phyloP scores from a whole-genome alignment of 2,329 filamentous ascomycete genomes.

The Stenocarpella maydis region DNA sequence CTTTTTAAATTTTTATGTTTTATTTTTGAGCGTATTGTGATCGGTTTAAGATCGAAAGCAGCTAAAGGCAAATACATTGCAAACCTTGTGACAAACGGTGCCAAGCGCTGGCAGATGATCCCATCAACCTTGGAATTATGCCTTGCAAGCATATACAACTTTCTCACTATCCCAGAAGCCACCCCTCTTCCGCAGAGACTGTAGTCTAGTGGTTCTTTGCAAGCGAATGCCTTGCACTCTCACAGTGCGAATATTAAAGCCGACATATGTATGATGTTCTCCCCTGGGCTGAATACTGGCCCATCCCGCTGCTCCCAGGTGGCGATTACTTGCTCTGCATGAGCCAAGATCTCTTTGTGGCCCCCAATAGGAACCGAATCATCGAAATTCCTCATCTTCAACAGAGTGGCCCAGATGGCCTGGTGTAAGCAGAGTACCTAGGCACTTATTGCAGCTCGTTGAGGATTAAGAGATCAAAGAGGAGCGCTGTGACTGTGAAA shows the following conservation, averaged over 20 bases:
- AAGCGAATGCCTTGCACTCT: background rate
- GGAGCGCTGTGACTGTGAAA: too few species aligned
- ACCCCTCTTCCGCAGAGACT: background rate
- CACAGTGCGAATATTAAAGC: background rate
- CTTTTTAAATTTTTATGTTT: too few species aligned
- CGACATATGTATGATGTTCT: background rate
- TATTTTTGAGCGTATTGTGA: too few species aligned
- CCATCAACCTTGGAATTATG: background rate
- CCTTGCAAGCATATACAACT: background rate
- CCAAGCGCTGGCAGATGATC: background rate
- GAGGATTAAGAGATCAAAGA: background rate
- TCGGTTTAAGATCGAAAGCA: too few species aligned
- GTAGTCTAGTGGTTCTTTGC: background rate
- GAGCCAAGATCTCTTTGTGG: background rate
- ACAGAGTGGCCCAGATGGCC: background rate
- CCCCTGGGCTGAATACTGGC: background rate
- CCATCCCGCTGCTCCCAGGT: background rate
- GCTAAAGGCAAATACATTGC: too few species aligned
- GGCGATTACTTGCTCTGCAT: background rate
- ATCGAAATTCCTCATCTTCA: background rate
- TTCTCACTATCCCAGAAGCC: background rate
- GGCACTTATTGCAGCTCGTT: too few species aligned
- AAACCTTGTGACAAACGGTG: background rate
- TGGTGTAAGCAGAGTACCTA: background rate
- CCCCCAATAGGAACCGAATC: background rate